Conservation (phyloP, 257 asterid genomes). For the Fraxinus americana region DNA sequence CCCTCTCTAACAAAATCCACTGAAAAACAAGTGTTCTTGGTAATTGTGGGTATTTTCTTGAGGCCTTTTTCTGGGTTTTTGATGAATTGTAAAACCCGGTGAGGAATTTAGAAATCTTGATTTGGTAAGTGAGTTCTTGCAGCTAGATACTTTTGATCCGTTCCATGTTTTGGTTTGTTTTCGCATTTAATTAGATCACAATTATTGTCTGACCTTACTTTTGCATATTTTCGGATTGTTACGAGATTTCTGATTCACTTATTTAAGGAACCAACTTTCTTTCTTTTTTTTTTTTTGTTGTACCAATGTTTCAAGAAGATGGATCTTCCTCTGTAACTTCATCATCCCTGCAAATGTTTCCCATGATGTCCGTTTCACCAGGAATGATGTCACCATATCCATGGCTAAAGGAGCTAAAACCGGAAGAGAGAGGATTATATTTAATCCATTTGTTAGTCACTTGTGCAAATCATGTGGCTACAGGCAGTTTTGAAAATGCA, state of each 20-base stretch:
- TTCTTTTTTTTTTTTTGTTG: not conserved
- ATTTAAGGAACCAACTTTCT: not conserved
- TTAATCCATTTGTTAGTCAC: slow-evolving; percentile 48
- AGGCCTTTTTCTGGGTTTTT: not conserved
- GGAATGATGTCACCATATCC: slow-evolving; percentile 35
- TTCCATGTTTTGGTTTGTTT: not conserved
- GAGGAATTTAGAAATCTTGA: not conserved
- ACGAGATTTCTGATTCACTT: not conserved
- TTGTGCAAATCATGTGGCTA: slow-evolving; percentile 47
- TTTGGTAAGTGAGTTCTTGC: slow-evolving; percentile 2
- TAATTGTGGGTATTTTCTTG: not conserved
- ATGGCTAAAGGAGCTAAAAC: slow-evolving; percentile 51
- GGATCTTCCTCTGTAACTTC: slow-evolving; percentile 49
- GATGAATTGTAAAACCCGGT: not conserved
- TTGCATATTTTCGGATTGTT: not conserved
- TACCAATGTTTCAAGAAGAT: slow-evolving; percentile 49
- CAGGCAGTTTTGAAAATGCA: slow-evolving; percentile 48
- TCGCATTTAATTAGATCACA: not conserved
- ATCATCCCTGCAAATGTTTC: slow-evolving; percentile 39
- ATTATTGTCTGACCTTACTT: not conserved
- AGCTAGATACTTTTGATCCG: not conserved
- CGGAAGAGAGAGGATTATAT: slow-evolving; percentile 52
- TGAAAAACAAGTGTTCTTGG: not conserved
- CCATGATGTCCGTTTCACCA: slow-evolving; percentile 35
- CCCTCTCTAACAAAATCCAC: not conserved